Base-by-base conservation (phyloP, 1,139 yeast genomes). In the Debaryomyces subglobosus region DNA sequence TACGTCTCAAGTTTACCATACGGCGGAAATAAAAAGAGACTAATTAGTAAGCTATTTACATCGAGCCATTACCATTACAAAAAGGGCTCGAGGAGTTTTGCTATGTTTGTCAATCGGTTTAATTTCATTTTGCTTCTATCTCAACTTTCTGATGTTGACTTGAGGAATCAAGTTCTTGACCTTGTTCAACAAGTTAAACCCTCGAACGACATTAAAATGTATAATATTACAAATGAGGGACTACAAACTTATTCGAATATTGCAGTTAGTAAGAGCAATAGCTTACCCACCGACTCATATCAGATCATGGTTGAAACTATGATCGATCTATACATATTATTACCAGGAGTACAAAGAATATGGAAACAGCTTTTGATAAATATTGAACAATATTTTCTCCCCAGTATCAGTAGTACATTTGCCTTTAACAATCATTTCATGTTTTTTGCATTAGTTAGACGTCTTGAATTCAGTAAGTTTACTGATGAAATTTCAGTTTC, bases 31-130 rank as follows among this genome's bases (percentile, higher is more conserved):
- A 65, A 64, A 21, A 74, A 74, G 45, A 60, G 69, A 44, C 57
- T 75, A 16, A 63, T 71, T 0, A 69, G 73, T 4, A 76, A 76
- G 49, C 52, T 76, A 25, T 63, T 74, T 32, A 67, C 73, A 0
- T 72, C 78, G 2, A 72, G 78, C 47, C 70, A 64, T 42, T 72
- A 59, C 44, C 64, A 59, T 3, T 73, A 71, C 44, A 60, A 58
- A 27, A 57, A 61, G 20, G 64, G 59, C 15, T 60, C 58, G 34
- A 57, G 56, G 5, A 66, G 67, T 43, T 67, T 57, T 39, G 62
- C 62, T 4, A 73, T 72, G 63, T 74, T 69, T 48, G 53, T 66
- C 21, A 76, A 76, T 52, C 54, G 80, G 41, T 54, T 74, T 35
- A 76, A 76, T 50, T 68, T 74, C 42, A 59, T 73, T 3, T 52